Base-by-base conservation (phyloP, 805 yeast species). In the Zygosaccharomyces siamensis region DNA sequence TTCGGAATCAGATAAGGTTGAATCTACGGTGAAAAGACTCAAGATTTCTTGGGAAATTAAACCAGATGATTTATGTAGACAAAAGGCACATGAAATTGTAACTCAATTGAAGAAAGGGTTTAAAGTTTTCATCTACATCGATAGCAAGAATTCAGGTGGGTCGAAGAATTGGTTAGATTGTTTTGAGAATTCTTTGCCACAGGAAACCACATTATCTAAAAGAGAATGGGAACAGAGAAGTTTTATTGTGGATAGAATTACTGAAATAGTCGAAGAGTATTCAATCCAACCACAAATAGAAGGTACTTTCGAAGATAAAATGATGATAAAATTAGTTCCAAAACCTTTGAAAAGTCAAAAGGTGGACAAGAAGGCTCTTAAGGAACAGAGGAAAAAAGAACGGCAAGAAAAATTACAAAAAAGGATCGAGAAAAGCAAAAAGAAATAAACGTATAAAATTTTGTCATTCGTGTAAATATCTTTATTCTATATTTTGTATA, bases 11-110 rank as follows among this genome's bases (percentile, higher is more conserved):
- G 54, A 53, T 7, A 61, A 53, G 32, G 46, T 39, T 2, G 70
- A 66, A 12, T 49, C 55, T 0, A 70, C 72, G 28, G 52, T 71
- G n/a, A 80, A 80, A 54, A 64, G 72, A 28, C 64, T 81, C 30
- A 73, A 74, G 38, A 61, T 81, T 3, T 72, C 80, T 8, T 81
- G 85, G 85, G 73, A 75, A 41, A 80, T 80, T 18, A 73, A 75
- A n/a, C 62, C 67, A 30, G 72, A 74, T 37, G 86, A 81, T 61
- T 64, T 81, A 48, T 61, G 58, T 24, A 72, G 74, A 33, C 86
- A 81, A 51, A 81, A 81, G 58, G 66, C 67, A 11, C 70, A 71
- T 46, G 86, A 81, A 55, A 75, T 81, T 14, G 57, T 64, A 35
- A 60, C 65, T 2, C 73, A 77, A 16, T 53, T 79, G 49, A 65